Conservation (phyloP, 441 rosid species). For the Gossypium schwendimanii region DNA sequence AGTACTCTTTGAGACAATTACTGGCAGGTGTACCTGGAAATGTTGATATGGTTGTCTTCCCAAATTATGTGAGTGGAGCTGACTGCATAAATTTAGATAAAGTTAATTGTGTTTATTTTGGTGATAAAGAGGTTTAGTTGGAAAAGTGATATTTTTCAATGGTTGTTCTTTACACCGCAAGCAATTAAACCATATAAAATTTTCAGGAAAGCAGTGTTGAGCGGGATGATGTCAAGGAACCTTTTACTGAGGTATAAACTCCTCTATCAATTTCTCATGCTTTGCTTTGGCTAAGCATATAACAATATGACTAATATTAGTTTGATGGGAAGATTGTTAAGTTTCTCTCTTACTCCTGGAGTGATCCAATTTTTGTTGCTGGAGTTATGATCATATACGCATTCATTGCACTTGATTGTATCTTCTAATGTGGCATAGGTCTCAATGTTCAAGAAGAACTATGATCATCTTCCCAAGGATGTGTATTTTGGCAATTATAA, state of each 20-base stretch:
- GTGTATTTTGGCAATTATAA: slow-evolving; percentile 75
- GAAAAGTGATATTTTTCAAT: slow-evolving; percentile 9
- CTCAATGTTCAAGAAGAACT: slow-evolving; percentile 87
- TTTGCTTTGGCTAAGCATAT: background rate
- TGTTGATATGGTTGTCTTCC: slow-evolving; percentile 70
- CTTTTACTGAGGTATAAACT: slow-evolving; percentile 67
- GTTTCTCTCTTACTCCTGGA: background rate
- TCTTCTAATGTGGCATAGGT: slow-evolving; percentile 39
- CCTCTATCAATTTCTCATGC: background rate
- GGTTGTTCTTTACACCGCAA: slow-evolving; percentile 3
- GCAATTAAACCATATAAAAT: slow-evolving; percentile 13
- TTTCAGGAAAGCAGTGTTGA: slow-evolving; percentile 88
- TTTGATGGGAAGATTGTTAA: background rate
- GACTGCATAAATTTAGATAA: background rate
- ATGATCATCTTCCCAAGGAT: slow-evolving; percentile 79
- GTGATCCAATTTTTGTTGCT: background rate
- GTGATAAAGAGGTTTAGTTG: slow-evolving; percentile 3
- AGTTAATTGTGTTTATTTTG: background rate
- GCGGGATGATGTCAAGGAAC: slow-evolving; percentile 73
- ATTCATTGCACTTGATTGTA: background rate
- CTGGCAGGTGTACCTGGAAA: slow-evolving; percentile 57
- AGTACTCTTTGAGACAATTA: slow-evolving; percentile 70
- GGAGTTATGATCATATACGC: background rate
- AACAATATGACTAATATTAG: background rate
- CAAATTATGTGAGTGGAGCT: slow-evolving; percentile 73